Conservation (phyloP, 108 stramenopile species). For the Nitzschia inconspicua region DNA sequence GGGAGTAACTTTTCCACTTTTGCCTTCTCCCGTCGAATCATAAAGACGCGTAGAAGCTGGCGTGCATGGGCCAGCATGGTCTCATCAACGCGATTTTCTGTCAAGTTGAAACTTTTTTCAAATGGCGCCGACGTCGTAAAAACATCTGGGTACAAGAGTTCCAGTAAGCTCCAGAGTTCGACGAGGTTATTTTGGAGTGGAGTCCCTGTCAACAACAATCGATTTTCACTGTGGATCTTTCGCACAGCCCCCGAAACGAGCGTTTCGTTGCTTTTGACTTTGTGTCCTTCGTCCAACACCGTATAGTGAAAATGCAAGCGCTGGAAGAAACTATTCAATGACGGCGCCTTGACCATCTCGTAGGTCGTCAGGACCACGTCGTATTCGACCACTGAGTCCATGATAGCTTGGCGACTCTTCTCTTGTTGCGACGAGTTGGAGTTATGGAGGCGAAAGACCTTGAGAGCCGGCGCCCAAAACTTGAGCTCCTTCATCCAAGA, state of each 20-base stretch:
- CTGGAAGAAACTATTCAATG: conserved; percentile 22
- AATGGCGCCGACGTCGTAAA: conserved; percentile 62
- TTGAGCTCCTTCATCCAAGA: conserved; percentile 83
- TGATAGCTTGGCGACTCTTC: conserved; percentile 31
- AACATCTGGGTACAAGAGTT: conserved; percentile 60
- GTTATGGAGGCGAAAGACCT: conserved; percentile 69
- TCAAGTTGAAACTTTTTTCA: conserved; percentile 76
- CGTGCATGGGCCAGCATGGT: conserved; percentile 61
- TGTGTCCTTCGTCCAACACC: conserved; percentile 89
- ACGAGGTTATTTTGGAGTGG: conserved; percentile 87
- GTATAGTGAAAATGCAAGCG: conserved; percentile 53
- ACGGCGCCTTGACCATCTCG: conserved; percentile 57
- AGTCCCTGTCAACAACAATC: conserved; percentile 76
- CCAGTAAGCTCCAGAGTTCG: conserved; percentile 68
- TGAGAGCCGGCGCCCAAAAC: conserved; percentile 77
- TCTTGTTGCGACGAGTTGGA: conserved; percentile 32
- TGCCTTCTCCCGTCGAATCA: conserved; percentile 65
- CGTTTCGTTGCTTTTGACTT: conserved; percentile 60
- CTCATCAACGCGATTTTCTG: conserved; percentile 52
- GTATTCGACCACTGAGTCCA: conserved; percentile 32
- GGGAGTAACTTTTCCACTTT: conserved; percentile 74
- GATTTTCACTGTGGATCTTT: conserved; percentile 43
- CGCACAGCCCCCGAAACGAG: conserved; percentile 41
- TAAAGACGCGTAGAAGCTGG: conserved; percentile 58
- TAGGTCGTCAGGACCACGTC: conserved; percentile 68